Evolutionary conservation across 352 stramenopile species (phyloP), one percentile per base, ranked within the genome.

Genomic region (Phytophthora sansomeana): DNA sequence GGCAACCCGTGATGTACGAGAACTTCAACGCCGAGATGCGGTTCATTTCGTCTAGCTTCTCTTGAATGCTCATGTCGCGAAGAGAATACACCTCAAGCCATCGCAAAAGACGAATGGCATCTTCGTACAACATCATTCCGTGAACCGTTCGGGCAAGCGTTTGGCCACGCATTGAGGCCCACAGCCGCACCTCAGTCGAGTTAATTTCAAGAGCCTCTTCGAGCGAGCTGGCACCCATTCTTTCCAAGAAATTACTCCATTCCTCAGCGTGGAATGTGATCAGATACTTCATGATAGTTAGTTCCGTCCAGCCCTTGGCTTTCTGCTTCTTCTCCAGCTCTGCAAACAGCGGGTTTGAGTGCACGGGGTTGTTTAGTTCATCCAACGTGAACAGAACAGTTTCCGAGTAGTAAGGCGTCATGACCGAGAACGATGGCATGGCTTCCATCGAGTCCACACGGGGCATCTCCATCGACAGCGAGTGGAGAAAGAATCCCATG

Each of bases 91-190:
- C 57, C 59, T 96, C 89, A 7, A 96, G 69, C 89, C 89, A 96
- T 5, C 85, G 84, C 24, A 96, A 59, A 9, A 96, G 72, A n/a
- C 85, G 85, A 32, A 96, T 84, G 1, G 87, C 86, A 32, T 96
- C 86, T 76, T 96, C 87, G 67, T 96, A 97, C 70, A 96, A 70
- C 87, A 96, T 96, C 85, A 97, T 96, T 16, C 89, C 89, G 49
- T 95, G 87, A 0, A 96, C 87, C 0, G 89, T 96, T 38, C 89
- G 80, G n/a, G 86, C 87, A 8, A 97, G 77, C 8, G 89, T 97
- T 66, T 97, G 89, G 5, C 87, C 87, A 47, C 89, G 83, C 64
- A 93, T 78, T 4, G 86, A 95, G 16, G 89, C 89, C 89, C 89
- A 97, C 7, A 96, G 60, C 49, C 87, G 87, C 17, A 96, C 87